phyloP scores from a whole-genome alignment of 2,329 filamentous ascomycete genomes.

The Sporothrix phasma region DNA sequence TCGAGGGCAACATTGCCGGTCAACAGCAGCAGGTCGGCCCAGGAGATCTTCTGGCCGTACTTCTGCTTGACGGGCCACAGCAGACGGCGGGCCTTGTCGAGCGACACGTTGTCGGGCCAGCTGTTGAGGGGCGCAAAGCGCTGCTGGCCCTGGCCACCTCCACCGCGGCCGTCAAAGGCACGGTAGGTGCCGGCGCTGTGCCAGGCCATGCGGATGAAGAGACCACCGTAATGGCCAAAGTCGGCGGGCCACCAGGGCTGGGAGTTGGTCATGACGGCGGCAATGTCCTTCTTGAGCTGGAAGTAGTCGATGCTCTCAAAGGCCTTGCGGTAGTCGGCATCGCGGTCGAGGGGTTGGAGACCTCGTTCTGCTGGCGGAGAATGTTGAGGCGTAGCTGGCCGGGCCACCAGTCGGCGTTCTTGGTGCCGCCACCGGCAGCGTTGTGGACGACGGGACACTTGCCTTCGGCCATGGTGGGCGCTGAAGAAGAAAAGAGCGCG shows the following conservation, averaged over 20 bases:
- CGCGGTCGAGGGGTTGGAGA: slow-evolving; percentile 53
- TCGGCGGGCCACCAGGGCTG: slow-evolving; percentile 77
- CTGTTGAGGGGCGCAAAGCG: slow-evolving; percentile 72
- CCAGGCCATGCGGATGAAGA: slow-evolving; percentile 76
- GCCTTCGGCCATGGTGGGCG: slow-evolving; percentile 9
- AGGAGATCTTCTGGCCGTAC: slow-evolving; percentile 74
- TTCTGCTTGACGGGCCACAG: slow-evolving; percentile 78
- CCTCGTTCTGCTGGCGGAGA: slow-evolving; percentile 58
- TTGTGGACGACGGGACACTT: slow-evolving; percentile 14
- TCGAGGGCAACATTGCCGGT: slow-evolving; percentile 69
- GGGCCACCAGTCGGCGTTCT: slow-evolving; percentile 67
- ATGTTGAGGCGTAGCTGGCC: slow-evolving; percentile 57
- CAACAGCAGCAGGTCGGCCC: slow-evolving; percentile 63
- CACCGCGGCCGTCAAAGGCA: slow-evolving; percentile 63
- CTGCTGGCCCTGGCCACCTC: slow-evolving; percentile 64
- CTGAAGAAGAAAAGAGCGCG: neutral
- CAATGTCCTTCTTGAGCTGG: slow-evolving; percentile 59
- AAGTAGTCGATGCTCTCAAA: slow-evolving; percentile 50
- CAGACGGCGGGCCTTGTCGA: slow-evolving; percentile 72
- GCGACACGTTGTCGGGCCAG: slow-evolving; percentile 69
- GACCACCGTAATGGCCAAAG: slow-evolving; percentile 70
- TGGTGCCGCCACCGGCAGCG: slow-evolving; percentile 52
- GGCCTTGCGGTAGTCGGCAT: slow-evolving; percentile 62
- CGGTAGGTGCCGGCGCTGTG: slow-evolving; percentile 73
- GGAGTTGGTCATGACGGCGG: slow-evolving; percentile 64